A percentile compares a stretch with the other conserved stretches of the same genome.
Conservation (phyloP, 208 protist species). For the Leishmania tarentolae region DNA sequence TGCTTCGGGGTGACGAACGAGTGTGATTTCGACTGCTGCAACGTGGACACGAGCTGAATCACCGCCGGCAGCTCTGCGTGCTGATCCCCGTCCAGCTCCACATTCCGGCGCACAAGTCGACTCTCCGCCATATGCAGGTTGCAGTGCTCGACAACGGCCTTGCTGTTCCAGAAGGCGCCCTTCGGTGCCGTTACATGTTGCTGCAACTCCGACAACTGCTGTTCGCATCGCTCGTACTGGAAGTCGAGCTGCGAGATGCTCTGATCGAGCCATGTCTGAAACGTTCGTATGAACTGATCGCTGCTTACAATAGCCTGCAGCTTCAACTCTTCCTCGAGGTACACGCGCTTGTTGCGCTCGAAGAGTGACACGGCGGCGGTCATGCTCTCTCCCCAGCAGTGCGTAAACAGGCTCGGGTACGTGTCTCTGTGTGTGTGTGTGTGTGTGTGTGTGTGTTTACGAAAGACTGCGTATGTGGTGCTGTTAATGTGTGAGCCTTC, state of each 20-base stretch:
- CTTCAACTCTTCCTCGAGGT: constrained; percentile 84
- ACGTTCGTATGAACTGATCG: constrained; percentile 63
- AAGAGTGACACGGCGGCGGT: constrained; percentile 62
- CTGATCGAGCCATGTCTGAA: constrained; percentile 79
- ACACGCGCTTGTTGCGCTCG: constrained; percentile 85
- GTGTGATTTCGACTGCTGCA: constrained; percentile 79
- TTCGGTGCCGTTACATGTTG: constrained; percentile 65
- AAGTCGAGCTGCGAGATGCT: constrained; percentile 82
- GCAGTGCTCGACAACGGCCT: constrained; percentile 90
- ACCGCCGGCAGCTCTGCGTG: constrained; percentile 71
- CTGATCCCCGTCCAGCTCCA: constrained; percentile 27
- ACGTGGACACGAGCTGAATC: constrained; percentile 71
- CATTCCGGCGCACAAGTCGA: constrained; percentile 41
- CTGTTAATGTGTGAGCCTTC: neutral
- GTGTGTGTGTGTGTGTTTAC: constrained; percentile 7
- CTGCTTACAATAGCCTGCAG: constrained; percentile 67
- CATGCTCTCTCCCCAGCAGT: constrained; percentile 22
- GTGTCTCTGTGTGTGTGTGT: neutral
- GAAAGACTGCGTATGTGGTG: neutral
- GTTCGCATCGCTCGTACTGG: constrained; percentile 85
- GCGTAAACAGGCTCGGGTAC: neutral
- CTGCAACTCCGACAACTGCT: constrained; percentile 85
- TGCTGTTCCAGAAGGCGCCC: constrained; percentile 85
- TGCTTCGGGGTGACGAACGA: constrained; percentile 88
- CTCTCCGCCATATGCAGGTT: constrained; percentile 84